A percentile compares a stretch with the other conserved stretches of the same genome.
Evolutionary conservation across 148 eudicot species (phyloP).

Genomic region (Fagopyrum esculentum): DNA sequence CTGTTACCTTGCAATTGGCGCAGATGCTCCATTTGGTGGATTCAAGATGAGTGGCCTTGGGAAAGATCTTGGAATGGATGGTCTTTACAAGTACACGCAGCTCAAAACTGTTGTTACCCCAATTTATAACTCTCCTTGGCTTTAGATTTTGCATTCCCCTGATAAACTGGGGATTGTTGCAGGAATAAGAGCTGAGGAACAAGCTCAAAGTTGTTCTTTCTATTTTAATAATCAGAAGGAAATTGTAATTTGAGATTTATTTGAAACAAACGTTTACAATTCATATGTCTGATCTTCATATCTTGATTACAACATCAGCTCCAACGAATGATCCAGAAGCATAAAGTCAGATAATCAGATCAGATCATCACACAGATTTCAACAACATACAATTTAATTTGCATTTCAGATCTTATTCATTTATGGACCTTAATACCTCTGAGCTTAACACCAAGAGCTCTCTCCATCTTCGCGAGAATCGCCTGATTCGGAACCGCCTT

Average conservation of each 20-base stretch:
- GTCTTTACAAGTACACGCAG: slow-evolving; percentile 54
- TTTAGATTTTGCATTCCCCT: background rate
- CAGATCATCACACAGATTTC: background rate
- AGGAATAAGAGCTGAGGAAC: background rate
- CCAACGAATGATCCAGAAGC: background rate
- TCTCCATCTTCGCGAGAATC: slow-evolving; percentile 67
- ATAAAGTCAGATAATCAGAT: background rate
- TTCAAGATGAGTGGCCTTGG: slow-evolving; percentile 85
- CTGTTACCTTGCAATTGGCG: slow-evolving; percentile 57
- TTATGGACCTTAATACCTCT: slow-evolving; percentile 37
- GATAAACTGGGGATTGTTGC: background rate
- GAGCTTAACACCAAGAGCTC: slow-evolving; percentile 68
- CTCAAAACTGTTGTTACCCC: slow-evolving; percentile 66
- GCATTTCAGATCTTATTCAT: slow-evolving; percentile 7
- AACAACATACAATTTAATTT: background rate
- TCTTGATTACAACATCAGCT: background rate
- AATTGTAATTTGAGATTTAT: background rate
- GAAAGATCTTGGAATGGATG: slow-evolving; percentile 51
- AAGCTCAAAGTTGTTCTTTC: background rate
- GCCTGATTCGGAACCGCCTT: slow-evolving; percentile 68
- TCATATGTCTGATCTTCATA: background rate
- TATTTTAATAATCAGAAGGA: background rate
- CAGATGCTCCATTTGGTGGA: slow-evolving; percentile 60
- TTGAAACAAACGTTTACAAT: background rate
- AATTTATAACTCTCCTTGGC: slow-evolving; percentile 64